Percentiles rank a stretch among this genome's conserved stretches.
Evolutionary conservation across 163 green algal species (phyloP).

Genomic region (Smithsoniella earleae): DNA sequence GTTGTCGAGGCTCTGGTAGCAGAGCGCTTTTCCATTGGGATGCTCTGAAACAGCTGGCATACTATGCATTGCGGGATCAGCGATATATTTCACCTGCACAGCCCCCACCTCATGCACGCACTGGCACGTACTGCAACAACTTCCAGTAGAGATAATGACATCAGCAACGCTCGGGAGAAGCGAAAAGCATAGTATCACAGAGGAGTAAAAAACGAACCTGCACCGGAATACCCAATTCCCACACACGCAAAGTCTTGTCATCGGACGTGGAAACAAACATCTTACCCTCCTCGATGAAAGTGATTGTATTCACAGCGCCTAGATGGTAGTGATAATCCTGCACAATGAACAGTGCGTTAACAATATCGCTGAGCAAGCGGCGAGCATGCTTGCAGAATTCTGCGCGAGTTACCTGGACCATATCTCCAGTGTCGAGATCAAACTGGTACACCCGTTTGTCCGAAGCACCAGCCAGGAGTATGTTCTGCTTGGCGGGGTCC

Average conservation of each 20-base stretch:
- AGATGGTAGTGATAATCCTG: conserved; percentile 97
- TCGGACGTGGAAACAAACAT: conserved; percentile 92
- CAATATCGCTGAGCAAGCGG: not conserved
- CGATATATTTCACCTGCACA: conserved; percentile 83
- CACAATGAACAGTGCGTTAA: not conserved
- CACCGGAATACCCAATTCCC: conserved; percentile 96
- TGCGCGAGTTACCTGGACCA: conserved; percentile 49
- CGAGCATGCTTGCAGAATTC: not conserved
- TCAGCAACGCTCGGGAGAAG: not conserved
- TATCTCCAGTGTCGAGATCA: conserved; percentile 80
- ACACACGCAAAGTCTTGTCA: conserved; percentile 97
- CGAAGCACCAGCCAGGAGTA: conserved; percentile 77
- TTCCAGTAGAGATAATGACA: not conserved
- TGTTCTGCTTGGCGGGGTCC: conserved; percentile 78
- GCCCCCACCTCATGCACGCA: not conserved
- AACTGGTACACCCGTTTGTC: conserved; percentile 97
- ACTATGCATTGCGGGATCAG: conserved; percentile 86
- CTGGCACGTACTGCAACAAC: not conserved
- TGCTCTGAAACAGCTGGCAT: conserved; percentile 69
- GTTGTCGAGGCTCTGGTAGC: conserved; percentile 85
- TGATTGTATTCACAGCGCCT: conserved; percentile 93
- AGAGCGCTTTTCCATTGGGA: conserved; percentile 47
- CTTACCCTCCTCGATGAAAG: conserved; percentile 90
- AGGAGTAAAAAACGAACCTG: conserved; percentile 33
- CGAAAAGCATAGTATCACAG: not conserved